Evolutionary conservation across 2,329 filamentous ascomycete species (phyloP), one percentile per base, ranked within the genome.

Genomic region (Aspergillus sp.): DNA sequence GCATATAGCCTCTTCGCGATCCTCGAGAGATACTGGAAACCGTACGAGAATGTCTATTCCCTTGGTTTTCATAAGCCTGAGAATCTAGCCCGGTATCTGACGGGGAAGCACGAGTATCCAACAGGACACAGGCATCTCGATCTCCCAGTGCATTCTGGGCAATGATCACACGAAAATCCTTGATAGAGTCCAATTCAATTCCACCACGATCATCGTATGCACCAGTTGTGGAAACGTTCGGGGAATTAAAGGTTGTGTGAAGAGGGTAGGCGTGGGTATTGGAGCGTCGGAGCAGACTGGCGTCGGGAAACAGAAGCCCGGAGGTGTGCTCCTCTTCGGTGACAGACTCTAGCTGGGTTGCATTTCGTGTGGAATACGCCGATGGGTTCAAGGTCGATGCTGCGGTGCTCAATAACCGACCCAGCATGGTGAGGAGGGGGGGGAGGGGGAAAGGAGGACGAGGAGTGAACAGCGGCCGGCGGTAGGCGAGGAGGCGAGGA

Each of bases 271-370:
- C 62, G 51, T 67, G 62, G 38, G 58, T 62, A 52, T 65, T 62
- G 35, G 68, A 70, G 31, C 61, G 65, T 43, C 66, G 65, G 43
- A 69, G 67, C 10, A 67, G 58, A 45, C 61, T 70, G 33, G 65
- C 62, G 55, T 72, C 70, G 30, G 71, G 72, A 48, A 72, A 74
- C 42, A 74, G 58, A 37, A 74, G 62, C 33, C 68, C 67, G 37
- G 70, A 70, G 5, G 71, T 74, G 50, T 74, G 71, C 48, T 72
- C 69, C 51, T 74, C 71, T 48, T 74, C 71, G 1, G 70, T 73
- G 26, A 72, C 68, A 26, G 71, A 74, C 51, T 74, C 71, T 13
- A 72, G 64, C 28, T 66, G 64, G 26, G 61, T 57, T 11, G 61
- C 49, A 46, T 61, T 66, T 44, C 67, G 64, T 35, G 61, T 56